phyloP scores from a whole-genome alignment of 257 asterid species.

The Avicennia marina region DNA sequence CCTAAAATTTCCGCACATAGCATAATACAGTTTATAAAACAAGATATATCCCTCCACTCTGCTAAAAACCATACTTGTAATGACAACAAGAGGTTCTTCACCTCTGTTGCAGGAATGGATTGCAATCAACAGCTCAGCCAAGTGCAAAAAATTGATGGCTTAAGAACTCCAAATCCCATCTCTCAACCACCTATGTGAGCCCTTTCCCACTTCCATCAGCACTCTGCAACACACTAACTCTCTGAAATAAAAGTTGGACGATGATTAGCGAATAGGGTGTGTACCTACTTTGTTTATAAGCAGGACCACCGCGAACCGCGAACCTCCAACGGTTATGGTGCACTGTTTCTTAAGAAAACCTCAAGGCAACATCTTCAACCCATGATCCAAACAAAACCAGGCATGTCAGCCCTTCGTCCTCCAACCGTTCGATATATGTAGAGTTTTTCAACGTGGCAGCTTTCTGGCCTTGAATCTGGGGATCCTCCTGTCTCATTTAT shows the following conservation, averaged over 20 bases:
- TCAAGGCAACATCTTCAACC: conserved; percentile 28
- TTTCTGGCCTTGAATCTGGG: conserved; percentile 69
- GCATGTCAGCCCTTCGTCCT: conserved; percentile 83
- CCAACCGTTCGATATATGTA: conserved; percentile 80
- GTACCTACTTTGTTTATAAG: conserved; percentile 33
- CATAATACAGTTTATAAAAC: no score
- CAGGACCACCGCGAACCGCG: background rate
- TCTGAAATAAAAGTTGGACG: conserved; percentile 27
- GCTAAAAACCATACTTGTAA: no score
- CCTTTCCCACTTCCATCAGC: conserved; percentile 23
- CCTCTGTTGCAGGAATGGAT: conserved; percentile 31
- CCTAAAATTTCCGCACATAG: no score
- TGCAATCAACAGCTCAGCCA: conserved; percentile 50
- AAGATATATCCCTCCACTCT: no score
- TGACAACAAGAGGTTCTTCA: no score
- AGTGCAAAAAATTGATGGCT: conserved; percentile 41
- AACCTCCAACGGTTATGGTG: no score
- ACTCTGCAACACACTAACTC: conserved; percentile 35
- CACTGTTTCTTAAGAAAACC: conserved; percentile 19
- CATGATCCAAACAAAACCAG: conserved; percentile 76
- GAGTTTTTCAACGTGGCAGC: conserved; percentile 70
- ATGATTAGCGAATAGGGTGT: conserved; percentile 17
- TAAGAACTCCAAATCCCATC: conserved; percentile 34
- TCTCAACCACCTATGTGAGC: conserved; percentile 6
- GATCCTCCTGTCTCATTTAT: conserved; percentile 88